phyloP scores from a whole-genome alignment of 768 basidiomycete species.

The Leucosporidium scottii region DNA sequence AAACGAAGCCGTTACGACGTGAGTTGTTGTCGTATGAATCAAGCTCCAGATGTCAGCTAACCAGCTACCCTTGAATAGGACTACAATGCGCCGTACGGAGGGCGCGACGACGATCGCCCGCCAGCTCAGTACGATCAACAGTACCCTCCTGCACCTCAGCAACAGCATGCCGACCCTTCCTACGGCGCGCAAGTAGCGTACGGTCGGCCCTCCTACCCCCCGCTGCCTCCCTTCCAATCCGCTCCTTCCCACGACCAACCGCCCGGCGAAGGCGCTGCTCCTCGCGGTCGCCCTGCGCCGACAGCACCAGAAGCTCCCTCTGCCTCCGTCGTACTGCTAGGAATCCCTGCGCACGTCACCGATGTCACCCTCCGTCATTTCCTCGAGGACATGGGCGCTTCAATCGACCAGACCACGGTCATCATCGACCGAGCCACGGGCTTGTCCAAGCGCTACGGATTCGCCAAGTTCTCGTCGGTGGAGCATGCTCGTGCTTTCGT shows the following conservation, averaged over 20 bases:
- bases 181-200: background rate
- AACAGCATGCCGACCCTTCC: background rate
- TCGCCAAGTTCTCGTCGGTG: slow-evolving; percentile 80
- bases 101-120: background rate
- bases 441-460: slow-evolving; percentile 91
- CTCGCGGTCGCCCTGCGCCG: background rate
- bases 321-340: slow-evolving; percentile 36
- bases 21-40: too few species aligned
- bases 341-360: slow-evolving; percentile 28
- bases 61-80: background rate
- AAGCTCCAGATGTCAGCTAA: too few species aligned
- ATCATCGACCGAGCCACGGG: slow-evolving; percentile 94
- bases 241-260: too few species aligned
- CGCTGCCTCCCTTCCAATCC: background rate
- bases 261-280: too few species aligned
- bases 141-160: slow-evolving; percentile 9
- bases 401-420: slow-evolving; percentile 57
- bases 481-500: slow-evolving; percentile 88
- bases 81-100: background rate
- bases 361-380: slow-evolving; percentile 39
- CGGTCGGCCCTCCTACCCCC: background rate
- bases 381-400: slow-evolving; percentile 38
- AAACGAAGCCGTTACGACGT: too few species aligned
- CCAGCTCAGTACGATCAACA: background rate
- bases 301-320: slow-evolving; percentile 29